Evolutionary conservation across 2,329 filamentous ascomycete species (phyloP).

Genomic region (Epichloe sp.): DNA sequence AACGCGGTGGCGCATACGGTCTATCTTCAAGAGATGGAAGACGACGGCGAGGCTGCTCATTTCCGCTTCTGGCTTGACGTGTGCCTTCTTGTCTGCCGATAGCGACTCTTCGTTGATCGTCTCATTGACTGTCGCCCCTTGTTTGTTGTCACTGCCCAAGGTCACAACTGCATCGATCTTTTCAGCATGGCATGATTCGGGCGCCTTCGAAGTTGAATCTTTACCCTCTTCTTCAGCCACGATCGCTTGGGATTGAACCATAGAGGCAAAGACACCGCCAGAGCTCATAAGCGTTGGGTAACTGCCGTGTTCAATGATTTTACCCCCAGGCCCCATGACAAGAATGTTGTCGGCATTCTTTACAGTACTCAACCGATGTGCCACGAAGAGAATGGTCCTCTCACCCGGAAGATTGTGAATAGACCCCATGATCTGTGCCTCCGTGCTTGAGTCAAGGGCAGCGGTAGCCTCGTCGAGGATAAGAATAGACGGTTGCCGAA

Average conservation of each 20-base stretch:
- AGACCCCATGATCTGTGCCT: conserved; percentile 2
- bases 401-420: background rate
- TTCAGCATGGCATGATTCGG: background rate
- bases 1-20: background rate
- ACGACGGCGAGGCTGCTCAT: background rate
- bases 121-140: background rate
- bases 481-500: conserved; percentile 29
- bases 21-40: conserved; percentile 1
- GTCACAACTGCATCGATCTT: background rate
- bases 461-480: conserved; percentile 43
- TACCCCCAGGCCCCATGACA: conserved; percentile 31
- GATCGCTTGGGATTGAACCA: background rate
- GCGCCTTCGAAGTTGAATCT: background rate
- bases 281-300: background rate
- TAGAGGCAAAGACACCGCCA: background rate
- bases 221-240: background rate
- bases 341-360: conserved; percentile 14
- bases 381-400: conserved; percentile 2
- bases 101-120: background rate
- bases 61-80: conserved; percentile 17
- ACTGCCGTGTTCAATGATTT: background rate
- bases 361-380: conserved; percentile 5
- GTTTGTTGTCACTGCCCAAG: background rate
- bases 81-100: background rate
- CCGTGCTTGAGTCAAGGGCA: conserved; percentile 2